A percentile compares a stretch with the other conserved stretches of the same genome.
Evolutionary conservation across 305 asterid species (phyloP).

Genomic region (Solanum hybrid): DNA sequence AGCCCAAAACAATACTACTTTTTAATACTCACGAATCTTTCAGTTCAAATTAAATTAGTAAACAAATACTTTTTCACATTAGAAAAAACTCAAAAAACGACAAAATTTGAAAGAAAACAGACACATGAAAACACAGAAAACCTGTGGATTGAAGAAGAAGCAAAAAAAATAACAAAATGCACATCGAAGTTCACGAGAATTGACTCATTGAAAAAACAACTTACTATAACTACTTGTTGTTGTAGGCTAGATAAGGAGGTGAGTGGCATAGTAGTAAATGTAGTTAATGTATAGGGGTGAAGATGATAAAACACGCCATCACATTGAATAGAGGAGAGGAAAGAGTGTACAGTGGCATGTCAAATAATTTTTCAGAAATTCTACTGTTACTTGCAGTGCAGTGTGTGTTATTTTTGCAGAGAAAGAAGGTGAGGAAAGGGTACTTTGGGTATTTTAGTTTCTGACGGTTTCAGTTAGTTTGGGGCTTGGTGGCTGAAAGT

Average conservation of each 20-base stretch:
- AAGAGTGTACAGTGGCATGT: neutral
- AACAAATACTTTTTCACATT: constrained; percentile 3
- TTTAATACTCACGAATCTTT: neutral
- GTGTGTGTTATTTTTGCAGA: neutral
- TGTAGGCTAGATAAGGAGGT: constrained; percentile 14
- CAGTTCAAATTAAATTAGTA: constrained; percentile 10
- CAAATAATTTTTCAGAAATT: neutral
- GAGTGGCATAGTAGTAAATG: constrained; percentile 43
- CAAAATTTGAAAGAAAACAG: constrained; percentile 22
- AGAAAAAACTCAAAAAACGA: constrained; percentile 25
- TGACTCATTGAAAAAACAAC: constrained; percentile 14
- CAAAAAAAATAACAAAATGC: constrained; percentile 2
- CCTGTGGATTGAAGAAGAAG: constrained; percentile 52
- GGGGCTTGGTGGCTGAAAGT: constrained; percentile 9
- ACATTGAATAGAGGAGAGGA: constrained; percentile 14
- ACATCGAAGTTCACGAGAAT: constrained; percentile 30
- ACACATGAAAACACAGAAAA: constrained; percentile 37
- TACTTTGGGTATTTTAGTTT: constrained; percentile 8
- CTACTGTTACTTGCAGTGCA: neutral
- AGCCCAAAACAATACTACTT: constrained; percentile 5
- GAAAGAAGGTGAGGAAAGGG: neutral
- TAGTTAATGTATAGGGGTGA: constrained; percentile 36
- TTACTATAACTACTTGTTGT: neutral
- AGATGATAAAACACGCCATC: constrained; percentile 25
- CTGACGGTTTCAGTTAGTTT: constrained; percentile 34